Base-by-base conservation (phyloP, 148 eudicot genomes). In the Camellia granthamiana region DNA sequence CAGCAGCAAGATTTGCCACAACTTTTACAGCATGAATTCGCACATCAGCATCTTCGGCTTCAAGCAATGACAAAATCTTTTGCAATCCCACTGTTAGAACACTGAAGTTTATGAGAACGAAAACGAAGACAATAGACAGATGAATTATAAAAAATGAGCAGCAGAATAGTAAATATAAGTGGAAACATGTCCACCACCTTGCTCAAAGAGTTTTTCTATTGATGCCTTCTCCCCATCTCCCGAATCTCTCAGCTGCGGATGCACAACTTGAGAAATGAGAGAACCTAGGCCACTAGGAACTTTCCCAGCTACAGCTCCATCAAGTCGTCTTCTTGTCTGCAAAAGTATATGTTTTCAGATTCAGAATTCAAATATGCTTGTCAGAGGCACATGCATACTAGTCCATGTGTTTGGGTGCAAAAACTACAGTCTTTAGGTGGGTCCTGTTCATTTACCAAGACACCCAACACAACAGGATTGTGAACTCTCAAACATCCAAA, bases 1-100 rank as follows among this genome's bases (percentile, higher is more conserved):
- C 98, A 64, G 98, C 98, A 84, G 98, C 98, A 46, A 93, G 85
- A 84, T 93, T 93, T 46, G 97, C 94, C n/a, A 91, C 94, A 41
- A 93, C 97, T 87, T 93, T 93, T 68, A 93, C 94, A 71, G 97
- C 97, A 91, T 91, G 97, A 82, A 93, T 87, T 56, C 87, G 87
- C 69, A 93, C 92, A 85, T 91, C 97, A 58, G 92, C 84, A 81
- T 93, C 97, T 80, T 93, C 94, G 49, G 97, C 89, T 83, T 93
- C 97, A 77, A 93, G 97, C 83, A 93, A 90, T 30, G 93, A 90
- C 84, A 93, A 79, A 79, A 94, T 94, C 87, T 89, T 94, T 68
- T 94, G 94, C 89, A 94, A 88, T 51, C 98, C 98, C 72, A 94
- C 98, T 94, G 90, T 74, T 54, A 77, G 60, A 41, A 72, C 59